Evolutionary conservation across 768 basidiomycete genomes (phyloP), one percentile per base, ranked within the genome.

Genomic region (Suillus alpinus): DNA sequence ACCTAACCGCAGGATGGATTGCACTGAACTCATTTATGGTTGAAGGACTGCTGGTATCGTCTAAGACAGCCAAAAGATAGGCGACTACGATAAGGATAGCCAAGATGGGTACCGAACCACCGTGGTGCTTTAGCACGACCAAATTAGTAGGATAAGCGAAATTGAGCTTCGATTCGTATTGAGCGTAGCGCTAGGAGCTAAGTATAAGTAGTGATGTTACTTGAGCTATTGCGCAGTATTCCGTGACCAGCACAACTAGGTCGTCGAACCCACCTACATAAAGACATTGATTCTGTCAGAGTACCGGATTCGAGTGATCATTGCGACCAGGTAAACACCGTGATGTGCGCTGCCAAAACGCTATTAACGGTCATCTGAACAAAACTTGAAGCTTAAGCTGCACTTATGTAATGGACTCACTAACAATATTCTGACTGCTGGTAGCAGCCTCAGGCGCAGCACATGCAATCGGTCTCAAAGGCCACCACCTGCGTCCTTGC

Each of bases 1-100:
- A 29, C 73, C 73, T 58, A 75, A 32, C 3, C 74, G 73, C 14
- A 67, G 46, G 9, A 59, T 29, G 26, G 50, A 34, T 41, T 36
- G 34, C 4, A 26, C 53, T 55, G 53, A 18, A 29, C 37, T 55
- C 53, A 55, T 55, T 55, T 53, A 37, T 36, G 36, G 52, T 37
- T 26, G 9, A 26, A 10, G 37, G 1, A 18, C 16, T 55, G 23
- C 51, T 52, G n/a, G 32, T 52, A 52, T 52, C 13, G 32, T 36
- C 26, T 39, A 8, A 18, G 53, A 26, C 31, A 18, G 13, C 1
- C 20, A 5, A 53, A 4, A 23, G 23, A 14, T 55, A 37, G 36
- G 8, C 18, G 37, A 12, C 2, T 26, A 16, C 14, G 53, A 55
- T 55, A 55, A 55, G 53, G 53, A 55, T 39, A 37, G 4, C 14